phyloP scores from a whole-genome alignment of 1,139 yeast species.

The Diutina siamensis region DNA sequence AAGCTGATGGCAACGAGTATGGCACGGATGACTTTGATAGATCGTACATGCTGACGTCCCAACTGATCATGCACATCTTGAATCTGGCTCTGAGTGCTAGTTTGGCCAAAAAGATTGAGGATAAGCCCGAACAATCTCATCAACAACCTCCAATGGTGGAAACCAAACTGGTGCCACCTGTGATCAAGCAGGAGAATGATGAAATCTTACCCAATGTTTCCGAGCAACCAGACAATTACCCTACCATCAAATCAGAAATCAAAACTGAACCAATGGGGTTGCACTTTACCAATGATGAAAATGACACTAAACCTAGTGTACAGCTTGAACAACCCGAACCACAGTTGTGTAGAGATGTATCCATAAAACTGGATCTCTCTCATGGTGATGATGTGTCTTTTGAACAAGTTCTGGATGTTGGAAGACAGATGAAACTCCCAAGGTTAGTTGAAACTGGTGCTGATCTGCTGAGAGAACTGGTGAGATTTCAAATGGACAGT shows the following conservation, averaged over 20 bases:
- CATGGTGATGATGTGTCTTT: neutral
- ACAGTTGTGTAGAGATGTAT: neutral
- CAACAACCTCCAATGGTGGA: neutral
- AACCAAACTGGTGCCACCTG: neutral
- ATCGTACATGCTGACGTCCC: slow-evolving; percentile 29
- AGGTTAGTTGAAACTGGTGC: slow-evolving; percentile 1
- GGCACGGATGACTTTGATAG: slow-evolving; percentile 20
- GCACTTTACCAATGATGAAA: neutral
- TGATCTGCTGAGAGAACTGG: slow-evolving; percentile 14
- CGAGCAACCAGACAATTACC: too few species aligned
- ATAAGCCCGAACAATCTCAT: too few species aligned
- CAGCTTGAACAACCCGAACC: neutral
- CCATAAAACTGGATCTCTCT: neutral
- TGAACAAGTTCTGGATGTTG: slow-evolving; percentile 3
- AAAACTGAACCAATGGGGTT: too few species aligned
- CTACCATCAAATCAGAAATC: too few species aligned
- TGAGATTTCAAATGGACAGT: slow-evolving; percentile 18
- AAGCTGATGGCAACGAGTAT: slow-evolving; percentile 15
- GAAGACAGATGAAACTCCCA: neutral
- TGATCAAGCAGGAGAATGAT: neutral
- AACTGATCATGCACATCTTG: slow-evolving; percentile 30
- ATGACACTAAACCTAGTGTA: neutral
- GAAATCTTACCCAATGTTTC: neutral
- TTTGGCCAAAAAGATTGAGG: neutral
- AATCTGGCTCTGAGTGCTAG: slow-evolving; percentile 9